Evolutionary conservation across 1,139 yeast genomes (phyloP).

Genomic region (Meyerozyma guilliermondii): DNA sequence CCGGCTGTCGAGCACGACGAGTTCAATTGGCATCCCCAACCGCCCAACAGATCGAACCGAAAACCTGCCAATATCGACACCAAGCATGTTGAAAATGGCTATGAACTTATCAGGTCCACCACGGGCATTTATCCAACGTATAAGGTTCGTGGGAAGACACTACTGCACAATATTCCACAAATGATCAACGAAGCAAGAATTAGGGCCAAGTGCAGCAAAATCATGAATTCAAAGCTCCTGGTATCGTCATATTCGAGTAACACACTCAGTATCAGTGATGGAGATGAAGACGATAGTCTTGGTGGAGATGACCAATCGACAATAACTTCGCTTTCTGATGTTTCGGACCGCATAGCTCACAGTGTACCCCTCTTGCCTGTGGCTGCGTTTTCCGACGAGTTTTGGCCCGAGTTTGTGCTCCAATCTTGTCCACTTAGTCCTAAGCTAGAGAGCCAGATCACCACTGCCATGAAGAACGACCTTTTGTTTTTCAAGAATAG

Average conservation of each 20-base stretch:
- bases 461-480: conserved; percentile 53
- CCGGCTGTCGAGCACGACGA: conserved; percentile 46
- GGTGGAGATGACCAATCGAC: background rate
- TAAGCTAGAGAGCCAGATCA: conserved; percentile 48
- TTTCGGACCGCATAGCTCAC: background rate
- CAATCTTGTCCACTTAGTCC: conserved; percentile 45
- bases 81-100: background rate
- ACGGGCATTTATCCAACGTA: background rate
- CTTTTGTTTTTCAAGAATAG: conserved; percentile 39
- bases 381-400: conserved; percentile 49
- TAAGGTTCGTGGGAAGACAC: background rate
- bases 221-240: background rate
- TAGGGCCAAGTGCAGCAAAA: background rate
- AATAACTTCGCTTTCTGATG: background rate
- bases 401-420: conserved; percentile 45
- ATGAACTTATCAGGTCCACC: background rate
- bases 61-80: background rate
- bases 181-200: background rate
- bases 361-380: conserved; percentile 27
- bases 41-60: background rate
- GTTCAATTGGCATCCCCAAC: conserved; percentile 22
- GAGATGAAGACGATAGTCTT: background rate
- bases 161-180: background rate
- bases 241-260: background rate
- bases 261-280: background rate